These are phyloP conservation scores for Vanilla planifolia DNA, from an alignment of 106 monocot genomes.

Conservation along the genomic window DNA sequence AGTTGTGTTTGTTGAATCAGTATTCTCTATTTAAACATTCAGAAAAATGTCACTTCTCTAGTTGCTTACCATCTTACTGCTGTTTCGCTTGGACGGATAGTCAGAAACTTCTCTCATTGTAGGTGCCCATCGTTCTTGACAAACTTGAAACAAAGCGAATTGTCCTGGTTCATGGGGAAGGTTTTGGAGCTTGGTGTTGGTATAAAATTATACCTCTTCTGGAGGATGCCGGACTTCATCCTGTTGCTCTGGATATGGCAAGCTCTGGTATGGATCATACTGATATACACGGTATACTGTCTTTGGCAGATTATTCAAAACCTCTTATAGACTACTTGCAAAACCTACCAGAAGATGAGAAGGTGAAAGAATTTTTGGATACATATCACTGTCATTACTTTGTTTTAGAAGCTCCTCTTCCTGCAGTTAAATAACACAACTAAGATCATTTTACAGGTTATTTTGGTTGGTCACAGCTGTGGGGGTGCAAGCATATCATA, in stretches of 20 bases:
- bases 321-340: conserved; percentile 67
- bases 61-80: too few relatives aligned
- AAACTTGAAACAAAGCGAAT: conserved; percentile 72
- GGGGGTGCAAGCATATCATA: conserved; percentile 81
- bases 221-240: conserved; percentile 66
- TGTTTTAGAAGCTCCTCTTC: too few relatives aligned
- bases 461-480: conserved; percentile 89
- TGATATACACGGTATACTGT: conserved; percentile 47
- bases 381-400: not conserved
- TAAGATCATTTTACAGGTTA: conserved; percentile 33
- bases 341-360: conserved; percentile 67
- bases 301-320: conserved; percentile 69
- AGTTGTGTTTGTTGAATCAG: too few relatives aligned
- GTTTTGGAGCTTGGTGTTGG: conserved; percentile 99
- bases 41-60: too few relatives aligned
- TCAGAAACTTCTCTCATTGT: conserved; percentile 1
- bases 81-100: too few relatives aligned
- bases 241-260: conserved; percentile 69
- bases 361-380: conserved; percentile 26
- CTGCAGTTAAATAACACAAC: not conserved
- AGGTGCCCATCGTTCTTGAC: conserved; percentile 41
- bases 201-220: conserved; percentile 68
- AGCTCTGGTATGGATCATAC: conserved; percentile 73
- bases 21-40: too few relatives aligned
- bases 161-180: conserved; percentile 83